Base-by-base conservation (phyloP, 2,329 filamentous ascomycete genomes). In the Gaeumannomyces sp. region DNA sequence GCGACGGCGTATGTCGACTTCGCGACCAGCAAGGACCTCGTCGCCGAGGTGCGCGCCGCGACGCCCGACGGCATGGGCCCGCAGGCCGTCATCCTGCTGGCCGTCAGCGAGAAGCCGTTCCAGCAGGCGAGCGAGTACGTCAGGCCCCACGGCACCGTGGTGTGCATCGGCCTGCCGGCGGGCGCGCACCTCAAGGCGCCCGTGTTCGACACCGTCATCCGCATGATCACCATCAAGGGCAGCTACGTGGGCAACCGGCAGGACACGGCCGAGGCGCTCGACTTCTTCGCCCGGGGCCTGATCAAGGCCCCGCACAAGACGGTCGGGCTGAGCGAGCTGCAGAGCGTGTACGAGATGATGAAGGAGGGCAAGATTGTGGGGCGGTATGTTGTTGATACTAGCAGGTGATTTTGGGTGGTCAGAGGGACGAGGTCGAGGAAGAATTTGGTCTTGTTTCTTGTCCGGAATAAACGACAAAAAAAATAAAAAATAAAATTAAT, bases 221-320 rank as follows among this genome's bases (percentile, higher is more conserved):
- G 89, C 79, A 97, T 97, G 92, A 88, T 97, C 80, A 88, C 79
- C 72, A 97, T 98, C 83, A 91, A 91, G 81, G 93, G 93, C 67
- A 92, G 88, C 71, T 97, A 97, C 75, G 94, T 98, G 70, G 94
- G 94, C 65, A 97, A 96, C 81, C 86, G 94, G 70, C 88, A 90
- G 75, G 94, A 98, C 75, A 89, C 88, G 1, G 85, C 88, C 64
- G 94, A 98, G 81, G 93, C 94, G 3, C 82, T 98, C 68, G 93
- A 97, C 70, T 97, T 97, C 81, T 97, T 86, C 82, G 80, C 84
- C 65, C 84, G 90, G 28, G 94, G 94, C 22, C 79, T 96, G 68
- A 93, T 98, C 83, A 89, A 92, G 74, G 88, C 88, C 6, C 94
- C 94, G 10, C 95, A 85, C 85, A 96, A 97, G 88, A 85, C 86